These are phyloP conservation scores for Neolentinus lepideus DNA, from an alignment of 1,284 basidiomycete species.

Conservation along the genomic window DNA sequence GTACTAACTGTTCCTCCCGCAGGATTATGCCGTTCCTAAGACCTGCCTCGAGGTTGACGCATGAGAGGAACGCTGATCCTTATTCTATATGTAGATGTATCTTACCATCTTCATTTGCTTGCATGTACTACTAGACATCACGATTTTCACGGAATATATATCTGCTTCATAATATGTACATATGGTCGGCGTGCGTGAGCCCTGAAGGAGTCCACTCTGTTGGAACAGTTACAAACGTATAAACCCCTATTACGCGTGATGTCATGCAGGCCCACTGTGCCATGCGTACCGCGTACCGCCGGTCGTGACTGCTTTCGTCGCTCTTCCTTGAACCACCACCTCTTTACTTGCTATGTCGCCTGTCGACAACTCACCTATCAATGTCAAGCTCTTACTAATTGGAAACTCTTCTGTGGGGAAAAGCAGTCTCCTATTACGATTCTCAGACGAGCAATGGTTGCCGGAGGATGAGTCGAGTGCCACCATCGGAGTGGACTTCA, in stretches of 20 bases:
- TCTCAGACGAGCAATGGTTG: conserved; percentile 95
- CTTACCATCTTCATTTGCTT: neutral
- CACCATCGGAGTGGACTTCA: conserved; percentile 87
- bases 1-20: conserved; percentile 5
- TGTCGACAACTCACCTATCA: conserved; percentile 32
- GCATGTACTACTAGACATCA: neutral
- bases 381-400: conserved; percentile 69
- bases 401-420: conserved; percentile 92
- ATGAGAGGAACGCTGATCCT: neutral
- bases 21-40: conserved; percentile 2
- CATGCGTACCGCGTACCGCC: neutral
- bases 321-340: neutral
- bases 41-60: conserved; percentile 1
- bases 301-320: neutral
- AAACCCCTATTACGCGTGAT: conserved; percentile 1
- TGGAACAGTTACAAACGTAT: too few species aligned
- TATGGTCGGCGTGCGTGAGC: too few species aligned
- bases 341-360: neutral
- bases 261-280: neutral
- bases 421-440: conserved; percentile 86
- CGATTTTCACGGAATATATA: neutral
- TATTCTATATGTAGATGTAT: neutral
- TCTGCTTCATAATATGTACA: neutral
- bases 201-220: too few species aligned
- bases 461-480: conserved; percentile 92